Conservation (phyloP, 225 moss, liverwort and hornwort species). For the Marchantia paleacea region DNA sequence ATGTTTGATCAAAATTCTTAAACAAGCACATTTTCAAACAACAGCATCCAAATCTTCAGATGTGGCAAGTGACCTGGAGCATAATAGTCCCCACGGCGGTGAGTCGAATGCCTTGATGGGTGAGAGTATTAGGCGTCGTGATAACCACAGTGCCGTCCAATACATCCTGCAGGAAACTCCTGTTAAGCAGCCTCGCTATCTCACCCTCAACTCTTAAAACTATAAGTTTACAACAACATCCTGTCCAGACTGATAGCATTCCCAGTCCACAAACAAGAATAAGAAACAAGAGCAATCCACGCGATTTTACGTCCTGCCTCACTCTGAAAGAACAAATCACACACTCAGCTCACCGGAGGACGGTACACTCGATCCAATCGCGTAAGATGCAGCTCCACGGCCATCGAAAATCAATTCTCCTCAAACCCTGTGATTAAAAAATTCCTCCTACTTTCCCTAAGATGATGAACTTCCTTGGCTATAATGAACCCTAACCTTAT, state of each 20-base stretch:
- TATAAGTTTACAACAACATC: not conserved
- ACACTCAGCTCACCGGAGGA: slow-evolving; percentile 43
- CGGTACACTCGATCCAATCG: slow-evolving; percentile 62
- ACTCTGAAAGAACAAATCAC: not conserved
- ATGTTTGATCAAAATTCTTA: not conserved
- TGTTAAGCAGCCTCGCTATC: too few relatives aligned
- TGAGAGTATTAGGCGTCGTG: slow-evolving; percentile 55
- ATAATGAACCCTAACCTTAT: too few relatives aligned
- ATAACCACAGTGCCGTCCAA: slow-evolving; percentile 76
- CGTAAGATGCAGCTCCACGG: slow-evolving; percentile 50
- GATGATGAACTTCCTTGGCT: too few relatives aligned
- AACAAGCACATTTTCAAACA: not conserved
- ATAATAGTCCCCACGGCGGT: slow-evolving; percentile 83
- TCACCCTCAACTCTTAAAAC: not conserved
- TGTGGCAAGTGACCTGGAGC: slow-evolving; percentile 59
- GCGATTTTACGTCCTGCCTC: not conserved
- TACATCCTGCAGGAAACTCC: slow-evolving; percentile 50
- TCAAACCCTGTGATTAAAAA: not conserved
- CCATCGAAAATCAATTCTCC: slow-evolving; percentile 29
- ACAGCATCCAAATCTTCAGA: not conserved
- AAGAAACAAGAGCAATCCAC: not conserved
- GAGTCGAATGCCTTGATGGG: slow-evolving; percentile 86
- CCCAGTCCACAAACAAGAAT: not conserved
- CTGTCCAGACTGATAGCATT: not conserved
- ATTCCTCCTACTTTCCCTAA: not conserved